A percentile compares a stretch with the other conserved stretches of the same genome.
phyloP scores from a whole-genome alignment of 2,329 filamentous ascomycete species.

The Neocucurbitaria cava region DNA sequence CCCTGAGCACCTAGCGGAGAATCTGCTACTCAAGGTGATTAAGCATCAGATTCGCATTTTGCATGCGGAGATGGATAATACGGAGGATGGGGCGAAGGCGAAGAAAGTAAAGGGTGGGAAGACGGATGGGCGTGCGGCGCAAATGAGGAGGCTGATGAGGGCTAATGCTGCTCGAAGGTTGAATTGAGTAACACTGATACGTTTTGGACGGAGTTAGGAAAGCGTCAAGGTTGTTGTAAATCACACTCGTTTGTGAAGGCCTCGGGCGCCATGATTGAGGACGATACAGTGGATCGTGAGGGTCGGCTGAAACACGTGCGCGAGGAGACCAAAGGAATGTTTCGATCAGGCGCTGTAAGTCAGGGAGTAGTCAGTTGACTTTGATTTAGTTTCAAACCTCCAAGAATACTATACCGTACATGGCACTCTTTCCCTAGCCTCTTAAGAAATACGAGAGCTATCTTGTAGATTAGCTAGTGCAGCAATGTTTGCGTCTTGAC shows the following conservation, averaged over 20 bases:
- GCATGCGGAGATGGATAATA: slow-evolving; percentile 46
- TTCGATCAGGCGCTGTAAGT: too few relatives aligned
- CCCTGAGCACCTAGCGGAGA: slow-evolving; percentile 30
- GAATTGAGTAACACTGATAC: background rate
- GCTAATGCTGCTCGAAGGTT: background rate
- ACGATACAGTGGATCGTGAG: too few relatives aligned
- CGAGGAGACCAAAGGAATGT: background rate
- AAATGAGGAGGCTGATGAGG: background rate
- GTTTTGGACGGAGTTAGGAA: background rate
- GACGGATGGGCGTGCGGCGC: background rate
- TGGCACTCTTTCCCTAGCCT: too few relatives aligned
- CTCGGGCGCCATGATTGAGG: background rate
- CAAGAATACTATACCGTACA: too few relatives aligned
- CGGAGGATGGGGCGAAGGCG: slow-evolving; percentile 21
- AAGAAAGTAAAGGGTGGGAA: slow-evolving; percentile 9
- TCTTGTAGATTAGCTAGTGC: too few relatives aligned
- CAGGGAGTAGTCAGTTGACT: too few relatives aligned
- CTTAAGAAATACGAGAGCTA: too few relatives aligned
- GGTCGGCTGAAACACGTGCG: background rate
- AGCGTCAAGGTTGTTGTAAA: background rate
- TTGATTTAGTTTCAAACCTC: too few relatives aligned
- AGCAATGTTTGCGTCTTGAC: too few relatives aligned
- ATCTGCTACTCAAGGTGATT: slow-evolving; percentile 40
- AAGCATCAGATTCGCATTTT: slow-evolving; percentile 47
- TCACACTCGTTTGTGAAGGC: background rate